Base-by-base conservation (phyloP, 192 early-diverging fungal genomes). In the Linnemannia zychae region DNA sequence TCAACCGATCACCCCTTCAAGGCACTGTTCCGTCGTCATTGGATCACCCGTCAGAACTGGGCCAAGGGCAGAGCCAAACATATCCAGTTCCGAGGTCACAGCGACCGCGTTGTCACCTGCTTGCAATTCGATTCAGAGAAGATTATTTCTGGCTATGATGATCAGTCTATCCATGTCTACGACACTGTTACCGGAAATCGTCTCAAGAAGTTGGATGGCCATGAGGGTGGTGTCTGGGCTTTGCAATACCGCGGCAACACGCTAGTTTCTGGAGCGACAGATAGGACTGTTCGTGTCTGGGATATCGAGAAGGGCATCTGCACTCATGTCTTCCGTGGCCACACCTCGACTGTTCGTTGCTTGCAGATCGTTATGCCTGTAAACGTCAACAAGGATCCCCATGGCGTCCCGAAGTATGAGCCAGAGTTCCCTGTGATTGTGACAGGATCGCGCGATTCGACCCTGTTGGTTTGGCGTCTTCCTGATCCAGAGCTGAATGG, bases 201-300 rank as follows among this genome's bases (percentile, higher is more conserved):
- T 34, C 85, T 91, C 33, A 91, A 94, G 77, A 90, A 90, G 57
- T 90, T 99, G 33, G 90, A 89, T 36, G 98, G 98, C 24, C 95
- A 97, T 75, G 96, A 96, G 47, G 98, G 98, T 52, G 99, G 99
- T 70, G 98, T 99, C 11, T 99, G 99, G 99, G 98, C 98, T 15
- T 88, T 99, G 47, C 95, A 98, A 75, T 98, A 98, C 72, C 93
- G 94, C 48, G 94, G 96, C 36, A 91, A 95, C 71, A 96, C 96
- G 0, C 91, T 99, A 7, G 97, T 99, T 11, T 96, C 95, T 70
- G 98, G 99, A 28, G 97, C 96, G 18, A 99, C 97, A 3, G 99
- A 99, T 87, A 90, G 98, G 36, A 96, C 96, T 7, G 97, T 99
- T 34, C 90, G 98, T 7, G 96, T 99, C 1, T 99, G 99, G 99